Percentiles rank a stretch among this genome's conserved stretches.
Evolutionary conservation across 805 yeast genomes (phyloP).

Genomic region (Sugiyamaella boreocaroliniensis): DNA sequence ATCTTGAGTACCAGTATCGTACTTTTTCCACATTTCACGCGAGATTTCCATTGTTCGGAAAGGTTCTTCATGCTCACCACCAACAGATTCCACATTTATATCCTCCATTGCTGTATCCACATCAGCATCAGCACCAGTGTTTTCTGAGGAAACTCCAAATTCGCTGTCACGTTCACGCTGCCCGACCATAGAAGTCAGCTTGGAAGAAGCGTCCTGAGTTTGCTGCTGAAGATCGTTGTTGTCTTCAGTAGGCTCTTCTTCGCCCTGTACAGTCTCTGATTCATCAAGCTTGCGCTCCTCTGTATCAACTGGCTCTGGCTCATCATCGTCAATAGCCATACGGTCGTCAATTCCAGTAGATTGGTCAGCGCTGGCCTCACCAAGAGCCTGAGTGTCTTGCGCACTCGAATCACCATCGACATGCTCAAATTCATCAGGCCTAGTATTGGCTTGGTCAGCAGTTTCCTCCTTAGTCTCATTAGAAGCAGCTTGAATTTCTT

Average conservation of each 20-base stretch:
- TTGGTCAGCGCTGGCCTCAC: slow-evolving; percentile 79
- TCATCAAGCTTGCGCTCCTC: slow-evolving; percentile 26
- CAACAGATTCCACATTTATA: not conserved
- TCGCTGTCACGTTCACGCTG: slow-evolving; percentile 24
- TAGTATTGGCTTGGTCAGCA: slow-evolving; percentile 34
- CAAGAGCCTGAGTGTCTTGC: slow-evolving; percentile 83
- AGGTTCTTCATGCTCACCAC: slow-evolving; percentile 28
- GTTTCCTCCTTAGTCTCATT: slow-evolving; percentile 33
- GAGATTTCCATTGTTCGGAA: slow-evolving; percentile 58
- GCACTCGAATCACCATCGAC: slow-evolving; percentile 54
- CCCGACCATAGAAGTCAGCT: slow-evolving; percentile 14
- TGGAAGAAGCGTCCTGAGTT: slow-evolving; percentile 9
- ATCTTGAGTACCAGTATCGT: slow-evolving; percentile 82
- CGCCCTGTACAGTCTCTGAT: slow-evolving; percentile 26
- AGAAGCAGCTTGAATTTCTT: slow-evolving; percentile 72
- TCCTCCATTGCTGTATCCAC: slow-evolving; percentile 2
- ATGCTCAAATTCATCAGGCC: slow-evolving; percentile 69
- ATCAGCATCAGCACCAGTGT: slow-evolving; percentile 1
- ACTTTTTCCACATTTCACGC: slow-evolving; percentile 69
- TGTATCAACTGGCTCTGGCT: slow-evolving; percentile 18
- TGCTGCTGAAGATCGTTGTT: slow-evolving; percentile 26
- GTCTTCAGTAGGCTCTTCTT: slow-evolving; percentile 27
- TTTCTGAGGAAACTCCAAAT: not conserved
- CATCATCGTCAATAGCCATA: slow-evolving; percentile 34
- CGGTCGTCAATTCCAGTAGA: slow-evolving; percentile 53